These are phyloP conservation scores for Trichoderma koningiopsis DNA, from an alignment of 2,329 filamentous ascomycete species.

Conservation along the genomic window DNA sequence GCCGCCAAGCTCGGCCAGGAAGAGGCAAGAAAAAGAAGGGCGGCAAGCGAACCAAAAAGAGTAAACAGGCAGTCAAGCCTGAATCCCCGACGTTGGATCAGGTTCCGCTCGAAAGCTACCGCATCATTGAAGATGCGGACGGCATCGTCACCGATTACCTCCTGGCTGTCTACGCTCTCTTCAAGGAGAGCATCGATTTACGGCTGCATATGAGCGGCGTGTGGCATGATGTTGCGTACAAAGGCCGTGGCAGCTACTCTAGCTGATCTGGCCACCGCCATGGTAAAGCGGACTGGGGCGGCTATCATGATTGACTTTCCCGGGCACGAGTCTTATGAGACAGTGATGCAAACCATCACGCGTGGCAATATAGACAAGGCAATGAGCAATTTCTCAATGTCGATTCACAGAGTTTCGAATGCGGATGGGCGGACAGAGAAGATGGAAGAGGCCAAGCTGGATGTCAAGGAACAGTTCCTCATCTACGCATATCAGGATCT, in stretches of 20 bases:
- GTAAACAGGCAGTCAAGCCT: slow-evolving; percentile 20
- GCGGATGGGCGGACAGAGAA: background rate
- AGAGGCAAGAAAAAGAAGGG: slow-evolving; percentile 29
- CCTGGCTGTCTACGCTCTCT: slow-evolving; percentile 46
- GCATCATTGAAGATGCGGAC: slow-evolving; percentile 44
- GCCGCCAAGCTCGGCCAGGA: slow-evolving; percentile 13
- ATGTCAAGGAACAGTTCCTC: slow-evolving; percentile 49
- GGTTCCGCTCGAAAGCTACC: slow-evolving; percentile 48
- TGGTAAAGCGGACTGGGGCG: slow-evolving; percentile 43
- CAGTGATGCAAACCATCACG: slow-evolving; percentile 45
- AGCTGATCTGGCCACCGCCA: slow-evolving; percentile 46
- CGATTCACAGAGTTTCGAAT: background rate
- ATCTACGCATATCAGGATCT: slow-evolving; percentile 47
- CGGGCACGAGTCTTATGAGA: slow-evolving; percentile 47
- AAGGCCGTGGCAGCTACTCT: slow-evolving; percentile 45
- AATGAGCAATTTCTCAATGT: slow-evolving; percentile 25
- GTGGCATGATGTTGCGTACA: slow-evolving; percentile 50
- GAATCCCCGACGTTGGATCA: slow-evolving; percentile 36
- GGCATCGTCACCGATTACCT: slow-evolving; percentile 46
- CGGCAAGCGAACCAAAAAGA: slow-evolving; percentile 24
- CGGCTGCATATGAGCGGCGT: slow-evolving; percentile 42
- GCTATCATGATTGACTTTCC: slow-evolving; percentile 50
- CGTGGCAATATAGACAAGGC: slow-evolving; percentile 40
- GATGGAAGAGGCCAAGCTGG: slow-evolving; percentile 31
- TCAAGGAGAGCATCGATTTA: slow-evolving; percentile 43